Evolutionary conservation across 139 green algal genomes (phyloP).

Genomic region (Picochlorum sp.): DNA sequence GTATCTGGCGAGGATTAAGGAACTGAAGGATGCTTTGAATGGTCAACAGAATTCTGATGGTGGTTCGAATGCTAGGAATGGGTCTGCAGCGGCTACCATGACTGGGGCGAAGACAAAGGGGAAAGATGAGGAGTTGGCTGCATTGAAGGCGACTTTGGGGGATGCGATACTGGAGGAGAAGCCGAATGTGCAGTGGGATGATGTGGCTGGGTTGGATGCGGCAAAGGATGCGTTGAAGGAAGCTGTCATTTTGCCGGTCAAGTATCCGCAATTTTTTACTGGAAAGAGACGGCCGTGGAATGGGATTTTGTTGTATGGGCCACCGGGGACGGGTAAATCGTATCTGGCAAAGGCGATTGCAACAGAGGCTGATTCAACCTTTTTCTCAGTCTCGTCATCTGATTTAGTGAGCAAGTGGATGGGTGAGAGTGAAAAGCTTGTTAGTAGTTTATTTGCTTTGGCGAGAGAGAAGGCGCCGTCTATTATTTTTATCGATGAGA

Average conservation of each 20-base stretch:
- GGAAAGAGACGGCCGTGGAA: conserved; percentile 97
- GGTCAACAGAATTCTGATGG: conserved; percentile 6
- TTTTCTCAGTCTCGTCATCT: conserved; percentile 77
- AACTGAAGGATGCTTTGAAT: conserved; percentile 58
- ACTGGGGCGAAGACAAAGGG: conserved; percentile 16
- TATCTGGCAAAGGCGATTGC: conserved; percentile 98
- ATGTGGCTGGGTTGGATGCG: conserved; percentile 93
- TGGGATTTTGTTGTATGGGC: conserved; percentile 96
- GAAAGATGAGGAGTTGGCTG: conserved; percentile 63
- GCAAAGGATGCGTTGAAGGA: conserved; percentile 98
- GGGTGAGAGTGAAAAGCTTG: conserved; percentile 97
- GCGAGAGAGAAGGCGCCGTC: conserved; percentile 84
- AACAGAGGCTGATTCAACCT: conserved; percentile 97
- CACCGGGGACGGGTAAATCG: conserved; percentile 96
- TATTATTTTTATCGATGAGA: conserved; percentile 99
- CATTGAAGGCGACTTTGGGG: conserved; percentile 65
- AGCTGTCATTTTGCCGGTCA: conserved; percentile 98
- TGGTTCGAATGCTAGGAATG: not conserved
- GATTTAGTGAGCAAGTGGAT: conserved; percentile 87
- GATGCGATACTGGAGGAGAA: conserved; percentile 82
- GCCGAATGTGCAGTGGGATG: conserved; percentile 95
- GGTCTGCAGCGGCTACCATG: conserved; percentile 16
- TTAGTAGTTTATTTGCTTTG: conserved; percentile 86
- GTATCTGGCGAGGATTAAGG: conserved; percentile 88
- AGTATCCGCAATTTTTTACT: conserved; percentile 99